Base-by-base conservation (phyloP, 768 basidiomycete species). In the Inosperma sp. region DNA sequence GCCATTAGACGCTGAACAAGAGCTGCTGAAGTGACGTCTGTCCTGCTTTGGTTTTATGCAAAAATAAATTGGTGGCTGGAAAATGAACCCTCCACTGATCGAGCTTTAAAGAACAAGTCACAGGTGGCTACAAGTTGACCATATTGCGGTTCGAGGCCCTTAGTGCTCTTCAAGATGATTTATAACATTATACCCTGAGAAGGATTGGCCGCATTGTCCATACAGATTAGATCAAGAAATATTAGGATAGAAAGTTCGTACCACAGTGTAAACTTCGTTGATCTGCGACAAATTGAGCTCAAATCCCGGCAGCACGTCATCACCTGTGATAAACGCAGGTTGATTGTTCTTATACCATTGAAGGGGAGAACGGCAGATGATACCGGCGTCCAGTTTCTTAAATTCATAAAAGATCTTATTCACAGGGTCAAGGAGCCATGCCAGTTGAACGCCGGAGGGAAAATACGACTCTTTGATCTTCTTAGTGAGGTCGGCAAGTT, bases 171-270 rank as follows among this genome's bases (percentile, higher is more conserved):
- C 29, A 44, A 44, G 42, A 44, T 44, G 43, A 3, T 9, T 21
- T 30, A 44, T 19, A 30, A 43, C 16, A 29, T n/a, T 29, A 43
- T 43, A 43, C n/a, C 27, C 6, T 13, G 10, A 13, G 17, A 44
- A 44, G 43, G 29, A 31, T 21, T 30, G 27, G 29, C 31, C 31
- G 29, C 43, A 44, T 5, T 44, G 43, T 44, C 4, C 16, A 45
- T 45, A 31, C 44, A 45, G 21, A 45, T 45, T 45, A 45, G 29
- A 45, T 22, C 22, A 45, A 22, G 3, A 45, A 45, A 23, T 23
- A 22, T 31, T 45, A 31, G 13, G 21, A 45, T 33, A 33, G 19
- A 45, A 45, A 13, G 21, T 45, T 45, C 21, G 14, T 45, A 45
- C 44, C 44, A 33, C 44, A 33, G 30, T 45, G 7, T 45, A 45